phyloP scores from a whole-genome alignment of 2,329 filamentous ascomycete species.

The Orbilia blumenaviensis region DNA sequence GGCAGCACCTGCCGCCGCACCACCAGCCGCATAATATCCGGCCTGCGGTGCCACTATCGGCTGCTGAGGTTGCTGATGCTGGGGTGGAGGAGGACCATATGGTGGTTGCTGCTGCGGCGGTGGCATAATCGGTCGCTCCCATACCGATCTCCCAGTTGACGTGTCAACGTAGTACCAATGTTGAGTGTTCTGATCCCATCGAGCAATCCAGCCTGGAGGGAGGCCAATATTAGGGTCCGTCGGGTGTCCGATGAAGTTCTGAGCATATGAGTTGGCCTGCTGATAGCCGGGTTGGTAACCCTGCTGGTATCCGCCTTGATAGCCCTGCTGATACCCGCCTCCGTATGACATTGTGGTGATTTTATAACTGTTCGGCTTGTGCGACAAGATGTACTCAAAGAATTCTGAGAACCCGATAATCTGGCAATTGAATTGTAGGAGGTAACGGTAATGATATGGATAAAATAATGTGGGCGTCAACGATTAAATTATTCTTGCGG shows the following conservation, averaged over 20 bases:
- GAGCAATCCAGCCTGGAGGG: slow-evolving; percentile 43
- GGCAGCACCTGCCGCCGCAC: not conserved
- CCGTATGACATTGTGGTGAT: not conserved
- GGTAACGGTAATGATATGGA: not conserved
- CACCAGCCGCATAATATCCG: not conserved
- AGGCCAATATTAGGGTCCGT: slow-evolving; percentile 41
- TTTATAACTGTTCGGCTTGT: too few relatives aligned
- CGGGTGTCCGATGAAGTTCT: slow-evolving; percentile 19
- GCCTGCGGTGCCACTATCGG: not conserved
- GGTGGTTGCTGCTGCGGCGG: too few relatives aligned
- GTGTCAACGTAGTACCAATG: slow-evolving; percentile 51
- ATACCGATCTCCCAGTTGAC: slow-evolving; percentile 21
- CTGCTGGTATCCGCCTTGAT: not conserved
- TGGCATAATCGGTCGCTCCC: slow-evolving; percentile 23
- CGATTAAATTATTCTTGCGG: not conserved
- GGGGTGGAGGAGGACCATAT: slow-evolving; percentile 20
- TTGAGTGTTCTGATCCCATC: slow-evolving; percentile 33
- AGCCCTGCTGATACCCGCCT: not conserved
- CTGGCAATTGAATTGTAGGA: not conserved
- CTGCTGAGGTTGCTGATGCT: not conserved
- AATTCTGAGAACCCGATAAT: not conserved
- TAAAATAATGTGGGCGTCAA: not conserved
- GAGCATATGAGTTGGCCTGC: not conserved
- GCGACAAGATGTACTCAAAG: not conserved
- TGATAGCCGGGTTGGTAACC: not conserved